These are phyloP conservation scores for Ilyonectria robusta DNA, from an alignment of 2,329 filamentous ascomycete genomes.

Conservation along the genomic window DNA sequence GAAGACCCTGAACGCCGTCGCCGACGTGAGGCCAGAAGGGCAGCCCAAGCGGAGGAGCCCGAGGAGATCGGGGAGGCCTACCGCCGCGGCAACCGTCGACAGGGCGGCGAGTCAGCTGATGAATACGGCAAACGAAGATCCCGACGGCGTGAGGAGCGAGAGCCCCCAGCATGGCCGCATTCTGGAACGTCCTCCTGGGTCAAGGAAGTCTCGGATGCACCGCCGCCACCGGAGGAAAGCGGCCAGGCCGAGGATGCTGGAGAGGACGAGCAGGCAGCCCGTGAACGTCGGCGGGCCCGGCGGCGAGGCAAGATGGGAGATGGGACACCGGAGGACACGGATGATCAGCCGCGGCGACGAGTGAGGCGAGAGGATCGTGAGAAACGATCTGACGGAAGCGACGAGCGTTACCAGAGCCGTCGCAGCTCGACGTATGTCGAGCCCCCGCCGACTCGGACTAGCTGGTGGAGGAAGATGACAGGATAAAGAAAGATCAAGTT, in stretches of 20 bases:
- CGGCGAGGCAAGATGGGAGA: slow-evolving; percentile 62
- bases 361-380: slow-evolving; percentile 58
- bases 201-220: slow-evolving; percentile 74
- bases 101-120: slow-evolving; percentile 58
- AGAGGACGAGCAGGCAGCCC: slow-evolving; percentile 65
- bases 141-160: slow-evolving; percentile 52
- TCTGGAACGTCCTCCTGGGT: slow-evolving; percentile 77
- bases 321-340: slow-evolving; percentile 57
- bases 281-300: slow-evolving; percentile 63
- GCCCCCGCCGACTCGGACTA: slow-evolving; percentile 63
- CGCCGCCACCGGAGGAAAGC: slow-evolving; percentile 65
- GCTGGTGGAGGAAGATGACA: slow-evolving; percentile 73
- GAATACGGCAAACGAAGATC: slow-evolving; percentile 62
- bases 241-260: slow-evolving; percentile 48
- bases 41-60: slow-evolving; percentile 56
- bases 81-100: slow-evolving; percentile 49
- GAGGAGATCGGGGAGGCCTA: slow-evolving; percentile 50
- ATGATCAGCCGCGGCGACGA: slow-evolving; percentile 61
- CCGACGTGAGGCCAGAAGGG: slow-evolving; percentile 67
- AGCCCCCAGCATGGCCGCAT: slow-evolving; percentile 68
- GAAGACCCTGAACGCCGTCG: slow-evolving; percentile 70
- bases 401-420: slow-evolving; percentile 59
- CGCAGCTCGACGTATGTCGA: slow-evolving; percentile 61
- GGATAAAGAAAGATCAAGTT: slow-evolving; percentile 47
- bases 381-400: slow-evolving; percentile 59